Evolutionary conservation across 371 early-diverging fungal genomes (phyloP), one percentile per base, ranked within the genome.

Genomic region (Chytridium lagenaria): DNA sequence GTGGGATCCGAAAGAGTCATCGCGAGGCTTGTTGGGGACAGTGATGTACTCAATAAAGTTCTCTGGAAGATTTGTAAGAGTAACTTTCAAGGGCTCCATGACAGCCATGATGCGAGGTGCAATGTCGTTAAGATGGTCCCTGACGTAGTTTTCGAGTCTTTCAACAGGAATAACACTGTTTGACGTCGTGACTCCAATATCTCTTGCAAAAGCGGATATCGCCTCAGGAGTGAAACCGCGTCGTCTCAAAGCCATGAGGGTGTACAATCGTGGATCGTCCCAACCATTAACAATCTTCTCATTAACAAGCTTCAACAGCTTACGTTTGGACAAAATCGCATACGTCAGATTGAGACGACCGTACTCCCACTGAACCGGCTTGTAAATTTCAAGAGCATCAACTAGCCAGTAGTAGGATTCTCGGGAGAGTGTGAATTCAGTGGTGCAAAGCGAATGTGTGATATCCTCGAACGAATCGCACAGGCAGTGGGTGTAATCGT

Each of bases 341-440:
- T 96, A 93, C 65, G 96, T 93, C 68, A 99, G 90, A 78, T 94
- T 98, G 68, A 99, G 85, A 72, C 99, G 91, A 50, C 97, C 97
- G 78, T 95, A 99, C 84, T 99, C 99, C 99, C 99, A 99, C 88
- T 99, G 99, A 34, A 99, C 98, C 30, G 99, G 99, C 86, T 98
- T 98, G 88, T 99, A 99, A 0, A 99, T 88, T 76, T 97, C 97
- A 49, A 99, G 88, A 33, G 97, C 96, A 79, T 99, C 98, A 57
- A 97, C 93, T 37, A 99, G 91, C 99, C 99, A 99, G 85, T 99
- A 97, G 85, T 99, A 99, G 51, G 96, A 94, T 73, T 94, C 93
- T 71, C 99, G 92, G 33, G 98, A 92, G 78, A 92, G 93, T 72
- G 84, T 90, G 83, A 99, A 99, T 84, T 99, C 99, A 51, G 93